These are phyloP conservation scores for Fallopia convolvulus DNA, from an alignment of 148 eudicot species.

Conservation along the genomic window DNA sequence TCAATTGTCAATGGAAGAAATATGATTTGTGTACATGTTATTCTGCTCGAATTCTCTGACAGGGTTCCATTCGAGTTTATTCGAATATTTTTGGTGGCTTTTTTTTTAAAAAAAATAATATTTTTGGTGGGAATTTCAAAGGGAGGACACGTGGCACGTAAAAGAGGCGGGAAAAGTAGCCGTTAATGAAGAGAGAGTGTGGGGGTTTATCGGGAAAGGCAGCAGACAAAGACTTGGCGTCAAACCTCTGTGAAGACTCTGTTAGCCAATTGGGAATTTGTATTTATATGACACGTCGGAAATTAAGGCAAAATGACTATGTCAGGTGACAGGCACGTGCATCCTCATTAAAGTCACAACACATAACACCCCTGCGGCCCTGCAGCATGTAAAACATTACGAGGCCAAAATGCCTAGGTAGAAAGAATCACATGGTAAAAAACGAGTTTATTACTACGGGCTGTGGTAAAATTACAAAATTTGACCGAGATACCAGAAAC, in stretches of 20 bases:
- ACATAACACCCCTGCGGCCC: not conserved
- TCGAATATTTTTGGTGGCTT: too few relatives aligned
- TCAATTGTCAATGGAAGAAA: not conserved
- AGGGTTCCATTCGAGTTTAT: too few relatives aligned
- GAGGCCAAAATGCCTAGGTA: not conserved
- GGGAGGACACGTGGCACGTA: not conserved
- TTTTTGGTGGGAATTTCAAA: too few relatives aligned
- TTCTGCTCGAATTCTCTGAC: not conserved
- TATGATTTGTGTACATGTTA: not conserved
- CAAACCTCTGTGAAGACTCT: not conserved
- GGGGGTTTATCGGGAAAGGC: not conserved
- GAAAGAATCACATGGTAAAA: not conserved
- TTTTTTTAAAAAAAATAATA: too few relatives aligned
- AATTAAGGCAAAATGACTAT: not conserved
- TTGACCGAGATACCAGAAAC: too few relatives aligned
- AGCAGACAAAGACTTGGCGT: not conserved
- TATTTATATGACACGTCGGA: not conserved
- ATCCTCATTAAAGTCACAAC: not conserved
- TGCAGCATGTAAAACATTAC: not conserved
- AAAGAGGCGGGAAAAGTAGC: slow-evolving; percentile 9
- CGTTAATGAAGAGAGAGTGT: not conserved
- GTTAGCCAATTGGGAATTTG: not conserved
- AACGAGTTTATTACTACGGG: too few relatives aligned
- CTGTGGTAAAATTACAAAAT: too few relatives aligned
- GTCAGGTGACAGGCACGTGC: slow-evolving; percentile 1